Percentiles rank a stretch among this genome's conserved stretches.
These are phyloP conservation scores for Alternaria tenuissima DNA, from an alignment of 2,329 filamentous ascomycete species.

Conservation along the genomic window DNA sequence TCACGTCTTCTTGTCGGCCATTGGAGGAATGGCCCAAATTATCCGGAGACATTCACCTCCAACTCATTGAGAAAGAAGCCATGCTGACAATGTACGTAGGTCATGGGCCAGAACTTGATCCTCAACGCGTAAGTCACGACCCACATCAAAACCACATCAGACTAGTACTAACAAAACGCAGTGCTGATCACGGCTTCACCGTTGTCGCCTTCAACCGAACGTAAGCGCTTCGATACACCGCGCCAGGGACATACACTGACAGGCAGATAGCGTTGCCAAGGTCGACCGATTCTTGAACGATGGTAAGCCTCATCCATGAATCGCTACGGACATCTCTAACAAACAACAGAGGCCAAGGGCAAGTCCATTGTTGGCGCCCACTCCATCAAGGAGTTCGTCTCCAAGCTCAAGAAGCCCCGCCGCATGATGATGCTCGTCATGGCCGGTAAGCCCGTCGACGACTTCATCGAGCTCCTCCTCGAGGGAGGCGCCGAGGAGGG, in stretches of 20 bases:
- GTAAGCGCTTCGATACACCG: conserved; percentile 26
- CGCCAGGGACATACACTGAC: conserved; percentile 29
- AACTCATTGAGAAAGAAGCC: conserved; percentile 1
- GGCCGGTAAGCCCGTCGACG: conserved; percentile 96
- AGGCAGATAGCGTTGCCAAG: conserved; percentile 73
- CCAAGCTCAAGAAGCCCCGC: conserved; percentile 96
- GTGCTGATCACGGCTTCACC: conserved; percentile 76
- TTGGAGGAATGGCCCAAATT: background rate
- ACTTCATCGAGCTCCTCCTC: conserved; percentile 96
- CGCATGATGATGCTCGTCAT: conserved; percentile 99
- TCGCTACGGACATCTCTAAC: conserved; percentile 33
- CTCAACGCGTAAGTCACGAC: conserved; percentile 58
- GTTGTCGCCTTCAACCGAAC: conserved; percentile 99
- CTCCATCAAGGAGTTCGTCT: conserved; percentile 90
- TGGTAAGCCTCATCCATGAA: conserved; percentile 38
- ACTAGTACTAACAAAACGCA: conserved; percentile 40
- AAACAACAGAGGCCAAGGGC: conserved; percentile 63
- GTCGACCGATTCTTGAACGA: conserved; percentile 93
- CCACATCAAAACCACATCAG: conserved; percentile 13
- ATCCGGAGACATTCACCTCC: background rate
- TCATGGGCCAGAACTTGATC: conserved; percentile 64
- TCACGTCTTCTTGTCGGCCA: background rate
- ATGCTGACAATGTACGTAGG: conserved; percentile 38
- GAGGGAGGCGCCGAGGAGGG: conserved; percentile 58
- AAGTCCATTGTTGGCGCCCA: conserved; percentile 95